Conservation (phyloP, 2,329 filamentous ascomycete genomes). For the Colletotrichum paranaense region DNA sequence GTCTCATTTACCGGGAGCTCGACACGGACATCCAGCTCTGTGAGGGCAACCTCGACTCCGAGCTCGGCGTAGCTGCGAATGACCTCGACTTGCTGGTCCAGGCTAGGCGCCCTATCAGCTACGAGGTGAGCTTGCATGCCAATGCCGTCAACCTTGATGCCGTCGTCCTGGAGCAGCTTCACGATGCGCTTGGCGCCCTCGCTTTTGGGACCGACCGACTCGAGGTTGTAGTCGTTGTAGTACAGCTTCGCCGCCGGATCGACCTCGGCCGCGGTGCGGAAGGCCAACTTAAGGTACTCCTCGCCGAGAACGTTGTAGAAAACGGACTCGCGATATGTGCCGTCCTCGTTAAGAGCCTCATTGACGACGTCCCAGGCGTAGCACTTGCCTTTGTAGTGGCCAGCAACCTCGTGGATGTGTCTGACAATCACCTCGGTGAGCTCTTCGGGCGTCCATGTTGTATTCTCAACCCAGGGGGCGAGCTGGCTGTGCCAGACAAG, state of each 20-base stretch:
- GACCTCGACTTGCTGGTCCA: conserved; percentile 48
- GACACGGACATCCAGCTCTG: conserved; percentile 65
- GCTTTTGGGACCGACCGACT: conserved; percentile 60
- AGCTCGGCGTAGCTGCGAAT: conserved; percentile 56
- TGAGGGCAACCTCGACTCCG: conserved; percentile 63
- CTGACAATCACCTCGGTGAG: conserved; percentile 62
- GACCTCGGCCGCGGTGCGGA: conserved; percentile 64
- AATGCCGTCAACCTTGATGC: conserved; percentile 70
- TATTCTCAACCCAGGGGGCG: conserved; percentile 40
- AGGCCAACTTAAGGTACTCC: conserved; percentile 68
- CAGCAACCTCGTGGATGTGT: conserved; percentile 69
- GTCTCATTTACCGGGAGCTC: conserved; percentile 42
- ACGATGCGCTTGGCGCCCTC: conserved; percentile 57
- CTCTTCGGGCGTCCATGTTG: conserved; percentile 66
- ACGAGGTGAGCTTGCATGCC: conserved; percentile 72
- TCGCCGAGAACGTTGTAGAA: conserved; percentile 67
- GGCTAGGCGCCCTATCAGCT: conserved; percentile 58
- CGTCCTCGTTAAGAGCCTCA: conserved; percentile 70
- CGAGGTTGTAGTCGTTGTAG: conserved; percentile 71
- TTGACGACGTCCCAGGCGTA: conserved; percentile 76
- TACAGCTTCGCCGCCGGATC: conserved; percentile 68
- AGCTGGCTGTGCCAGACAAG: conserved; percentile 62
- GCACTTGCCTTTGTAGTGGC: conserved; percentile 69
- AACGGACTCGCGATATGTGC: conserved; percentile 61
- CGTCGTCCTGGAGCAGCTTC: conserved; percentile 55